phyloP scores from a whole-genome alignment of 768 basidiomycete genomes.

The Mycena haematopus region DNA sequence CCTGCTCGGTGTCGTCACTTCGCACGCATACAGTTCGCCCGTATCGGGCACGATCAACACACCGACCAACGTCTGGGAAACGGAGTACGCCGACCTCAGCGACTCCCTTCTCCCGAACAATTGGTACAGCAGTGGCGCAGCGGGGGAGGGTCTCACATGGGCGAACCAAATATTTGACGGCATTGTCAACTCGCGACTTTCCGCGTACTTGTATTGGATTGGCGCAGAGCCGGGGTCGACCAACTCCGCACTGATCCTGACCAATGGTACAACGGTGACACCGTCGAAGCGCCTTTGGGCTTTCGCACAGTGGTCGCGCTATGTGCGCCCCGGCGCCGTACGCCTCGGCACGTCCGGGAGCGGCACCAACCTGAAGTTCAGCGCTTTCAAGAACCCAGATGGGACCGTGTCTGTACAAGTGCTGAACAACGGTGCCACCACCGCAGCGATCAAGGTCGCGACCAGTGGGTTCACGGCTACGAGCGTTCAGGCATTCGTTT shows the following conservation, averaged over 20 bases:
- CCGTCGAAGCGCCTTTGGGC: constrained; percentile 25
- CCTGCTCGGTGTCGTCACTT: constrained; percentile 21
- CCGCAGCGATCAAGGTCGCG: neutral
- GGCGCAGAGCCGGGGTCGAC: constrained; percentile 23
- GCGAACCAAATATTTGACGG: constrained; percentile 22
- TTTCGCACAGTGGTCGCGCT: constrained; percentile 26
- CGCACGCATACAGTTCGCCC: constrained; percentile 19
- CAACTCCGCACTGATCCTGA: constrained; percentile 17
- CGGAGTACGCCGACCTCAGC: constrained; percentile 26
- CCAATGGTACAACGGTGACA: constrained; percentile 11
- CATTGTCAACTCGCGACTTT: constrained; percentile 17
- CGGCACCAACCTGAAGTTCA: constrained; percentile 8
- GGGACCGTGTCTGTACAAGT: constrained; percentile 18
- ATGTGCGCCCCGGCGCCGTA: constrained; percentile 24
- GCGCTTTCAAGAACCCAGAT: constrained; percentile 27
- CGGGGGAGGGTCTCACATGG: constrained; percentile 23
- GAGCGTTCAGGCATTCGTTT: constrained; percentile 4
- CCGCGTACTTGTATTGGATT: constrained; percentile 24
- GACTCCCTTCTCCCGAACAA: constrained; percentile 6
- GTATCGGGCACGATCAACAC: neutral
- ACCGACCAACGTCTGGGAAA: constrained; percentile 19
- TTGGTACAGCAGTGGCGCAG: constrained; percentile 18
- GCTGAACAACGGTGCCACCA: constrained; percentile 14
- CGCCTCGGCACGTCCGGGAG: constrained; percentile 17
- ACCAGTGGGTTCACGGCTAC: constrained; percentile 15